phyloP scores from a whole-genome alignment of 202 grass and related monocot genomes.

The Panicum virgatum region DNA sequence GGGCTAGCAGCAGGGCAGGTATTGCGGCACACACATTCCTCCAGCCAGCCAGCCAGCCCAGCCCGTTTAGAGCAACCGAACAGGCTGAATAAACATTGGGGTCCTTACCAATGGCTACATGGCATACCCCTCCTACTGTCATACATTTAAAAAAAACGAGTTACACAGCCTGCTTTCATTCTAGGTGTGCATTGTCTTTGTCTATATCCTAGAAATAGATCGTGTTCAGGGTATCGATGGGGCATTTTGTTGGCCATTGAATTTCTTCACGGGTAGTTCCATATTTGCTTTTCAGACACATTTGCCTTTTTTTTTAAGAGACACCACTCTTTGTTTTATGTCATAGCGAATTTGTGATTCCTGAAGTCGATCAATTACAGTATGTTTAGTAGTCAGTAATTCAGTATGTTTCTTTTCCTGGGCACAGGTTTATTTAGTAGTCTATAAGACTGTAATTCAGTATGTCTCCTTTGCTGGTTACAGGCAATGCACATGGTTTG shows the following conservation, averaged over 20 bases:
- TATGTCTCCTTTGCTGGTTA: not conserved
- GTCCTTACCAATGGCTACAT: conserved; percentile 1
- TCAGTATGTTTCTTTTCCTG: not conserved
- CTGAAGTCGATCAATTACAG: not conserved
- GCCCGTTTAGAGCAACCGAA: no score
- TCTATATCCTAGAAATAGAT: not conserved
- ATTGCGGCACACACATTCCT: no score
- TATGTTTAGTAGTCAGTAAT: not conserved
- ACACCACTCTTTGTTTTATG: not conserved
- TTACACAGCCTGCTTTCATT: not conserved
- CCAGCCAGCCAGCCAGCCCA: no score
- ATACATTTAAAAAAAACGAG: not conserved
- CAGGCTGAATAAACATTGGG: not conserved
- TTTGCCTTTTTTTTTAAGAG: not conserved
- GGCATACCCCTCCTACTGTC: not conserved
- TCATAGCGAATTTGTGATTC: not conserved
- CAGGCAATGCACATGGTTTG: conserved; percentile 58
- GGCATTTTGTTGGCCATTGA: no score
- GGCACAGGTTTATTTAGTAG: conserved; percentile 18
- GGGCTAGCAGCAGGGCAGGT: no score
- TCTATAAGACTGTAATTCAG: not conserved
- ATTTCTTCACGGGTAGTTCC: not conserved
- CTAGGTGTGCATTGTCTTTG: not conserved
- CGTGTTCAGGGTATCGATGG: no score
- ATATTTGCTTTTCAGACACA: not conserved